These are phyloP conservation scores for Starmerella vitae DNA, from an alignment of 805 yeast species.

Conservation along the genomic window DNA sequence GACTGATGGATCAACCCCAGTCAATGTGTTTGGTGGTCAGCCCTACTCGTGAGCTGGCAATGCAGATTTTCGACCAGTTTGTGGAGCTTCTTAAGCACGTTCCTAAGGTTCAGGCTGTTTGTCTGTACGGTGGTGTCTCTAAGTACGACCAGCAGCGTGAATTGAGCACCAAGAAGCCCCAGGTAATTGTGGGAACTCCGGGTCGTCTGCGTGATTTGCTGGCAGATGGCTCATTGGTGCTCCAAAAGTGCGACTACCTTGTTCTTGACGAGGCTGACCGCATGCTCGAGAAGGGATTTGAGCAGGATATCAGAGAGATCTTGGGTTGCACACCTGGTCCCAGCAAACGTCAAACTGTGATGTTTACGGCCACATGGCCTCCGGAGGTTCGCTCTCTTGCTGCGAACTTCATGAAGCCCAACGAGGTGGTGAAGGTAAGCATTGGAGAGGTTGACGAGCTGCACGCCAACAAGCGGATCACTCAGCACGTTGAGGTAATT, in stretches of 20 bases:
- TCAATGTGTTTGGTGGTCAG: conserved; percentile 73
- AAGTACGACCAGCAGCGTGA: conserved; percentile 77
- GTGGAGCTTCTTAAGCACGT: conserved; percentile 56
- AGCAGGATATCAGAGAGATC: conserved; percentile 82
- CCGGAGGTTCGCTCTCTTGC: conserved; percentile 92
- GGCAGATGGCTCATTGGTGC: conserved; percentile 76
- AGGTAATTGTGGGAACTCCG: conserved; percentile 93
- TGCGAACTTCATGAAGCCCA: conserved; percentile 54
- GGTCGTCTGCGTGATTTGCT: conserved; percentile 87
- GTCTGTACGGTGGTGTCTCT: conserved; percentile 95
- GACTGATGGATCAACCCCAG: conserved; percentile 34
- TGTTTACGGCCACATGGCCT: conserved; percentile 99
- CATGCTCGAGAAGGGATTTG: conserved; percentile 97
- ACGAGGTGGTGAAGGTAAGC: conserved; percentile 68
- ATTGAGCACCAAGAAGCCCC: conserved; percentile 39
- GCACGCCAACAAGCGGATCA: conserved; percentile 84
- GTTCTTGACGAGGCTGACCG: conserved; percentile 97
- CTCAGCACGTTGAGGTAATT: conserved; percentile 85
- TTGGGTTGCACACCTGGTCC: conserved; percentile 42
- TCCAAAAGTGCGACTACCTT: conserved; percentile 51
- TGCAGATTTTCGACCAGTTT: conserved; percentile 88
- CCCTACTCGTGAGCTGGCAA: conserved; percentile 95
- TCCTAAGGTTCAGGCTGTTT: conserved; percentile 55
- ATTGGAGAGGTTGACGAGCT: conserved; percentile 92
- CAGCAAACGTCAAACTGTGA: conserved; percentile 66